phyloP scores from a whole-genome alignment of 1,284 basidiomycete genomes.

The Hemileia vastatrix region DNA sequence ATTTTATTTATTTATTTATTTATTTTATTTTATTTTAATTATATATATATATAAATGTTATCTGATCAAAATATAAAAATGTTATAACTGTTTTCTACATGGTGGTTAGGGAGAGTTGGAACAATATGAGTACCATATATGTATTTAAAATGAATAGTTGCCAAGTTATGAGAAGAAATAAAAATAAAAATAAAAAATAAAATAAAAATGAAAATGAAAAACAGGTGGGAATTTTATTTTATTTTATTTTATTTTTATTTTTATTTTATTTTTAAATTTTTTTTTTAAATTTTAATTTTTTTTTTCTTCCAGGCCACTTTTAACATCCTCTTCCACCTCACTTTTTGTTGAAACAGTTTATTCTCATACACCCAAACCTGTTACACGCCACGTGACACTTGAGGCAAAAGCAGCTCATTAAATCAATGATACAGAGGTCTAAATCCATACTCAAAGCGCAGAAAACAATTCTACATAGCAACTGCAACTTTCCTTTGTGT shows the following conservation, averaged over 20 bases:
- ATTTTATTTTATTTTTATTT: not conserved
- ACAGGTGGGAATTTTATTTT: not conserved
- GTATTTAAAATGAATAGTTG: too few relatives aligned
- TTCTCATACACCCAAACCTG: conserved; percentile 15
- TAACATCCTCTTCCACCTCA: not conserved
- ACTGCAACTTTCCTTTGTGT: not conserved
- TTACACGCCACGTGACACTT: not conserved
- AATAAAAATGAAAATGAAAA: too few relatives aligned
- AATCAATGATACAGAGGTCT: not conserved
- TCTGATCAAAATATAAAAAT: not conserved
- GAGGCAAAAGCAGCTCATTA: not conserved
- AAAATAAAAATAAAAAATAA: too few relatives aligned
- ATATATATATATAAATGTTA: not conserved
- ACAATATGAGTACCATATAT: too few relatives aligned
- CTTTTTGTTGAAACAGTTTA: not conserved
- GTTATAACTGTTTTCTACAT: too few relatives aligned
- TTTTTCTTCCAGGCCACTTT: not conserved
- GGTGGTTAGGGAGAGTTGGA: too few relatives aligned
- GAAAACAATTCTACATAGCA: not conserved
- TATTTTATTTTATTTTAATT: not conserved
- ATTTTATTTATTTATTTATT: not conserved
- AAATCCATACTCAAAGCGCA: not conserved
- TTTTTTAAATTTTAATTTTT: not conserved
- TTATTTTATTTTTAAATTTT: not conserved
- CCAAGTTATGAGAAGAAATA: too few relatives aligned